phyloP scores from a whole-genome alignment of 805 yeast species.

The Scheffersomyces amazonensis region DNA sequence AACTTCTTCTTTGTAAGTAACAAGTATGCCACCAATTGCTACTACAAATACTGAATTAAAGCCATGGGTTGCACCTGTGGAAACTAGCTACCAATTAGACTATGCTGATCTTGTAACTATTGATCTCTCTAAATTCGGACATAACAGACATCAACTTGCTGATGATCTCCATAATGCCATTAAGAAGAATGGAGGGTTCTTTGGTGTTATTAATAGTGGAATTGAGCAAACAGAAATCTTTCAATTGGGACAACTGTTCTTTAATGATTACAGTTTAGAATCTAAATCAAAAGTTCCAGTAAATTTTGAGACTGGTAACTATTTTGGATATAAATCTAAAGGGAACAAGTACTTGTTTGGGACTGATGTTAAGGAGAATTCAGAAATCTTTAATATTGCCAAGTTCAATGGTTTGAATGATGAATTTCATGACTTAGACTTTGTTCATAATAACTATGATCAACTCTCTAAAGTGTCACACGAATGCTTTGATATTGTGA shows the following conservation, averaged over 20 bases:
- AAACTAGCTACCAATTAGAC: conserved; percentile 22
- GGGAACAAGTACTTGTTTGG: conserved; percentile 29
- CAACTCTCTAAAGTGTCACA: conserved; percentile 19
- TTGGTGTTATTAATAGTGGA: conserved; percentile 25
- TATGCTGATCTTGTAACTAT: conserved; percentile 29
- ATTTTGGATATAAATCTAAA: conserved; percentile 29
- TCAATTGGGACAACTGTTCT: conserved; percentile 25
- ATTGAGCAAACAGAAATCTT: conserved; percentile 20
- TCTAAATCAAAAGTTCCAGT: conserved; percentile 23
- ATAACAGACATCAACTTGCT: conserved; percentile 24
- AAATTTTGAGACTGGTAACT: conserved; percentile 26
- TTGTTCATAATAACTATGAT: conserved; percentile 18
- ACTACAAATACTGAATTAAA: conserved; percentile 2
- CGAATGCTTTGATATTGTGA: conserved; percentile 18
- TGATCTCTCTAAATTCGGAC: conserved; percentile 24
- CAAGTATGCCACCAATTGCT: background rate
- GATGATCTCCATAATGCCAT: conserved; percentile 22
- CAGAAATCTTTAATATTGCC: conserved; percentile 30
- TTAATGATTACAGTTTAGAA: conserved; percentile 18
- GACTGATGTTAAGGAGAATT: conserved; percentile 25
- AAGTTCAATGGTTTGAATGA: conserved; percentile 22
- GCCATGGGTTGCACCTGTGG: conserved; percentile 22
- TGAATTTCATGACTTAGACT: conserved; percentile 14
- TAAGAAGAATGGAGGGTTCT: conserved; percentile 26
- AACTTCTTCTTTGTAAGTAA: too few relatives aligned